A percentile compares a stretch with the other conserved stretches of the same genome.
Evolutionary conservation across 2,329 filamentous ascomycete species (phyloP).

Genomic region (Trichophyton equinum): DNA sequence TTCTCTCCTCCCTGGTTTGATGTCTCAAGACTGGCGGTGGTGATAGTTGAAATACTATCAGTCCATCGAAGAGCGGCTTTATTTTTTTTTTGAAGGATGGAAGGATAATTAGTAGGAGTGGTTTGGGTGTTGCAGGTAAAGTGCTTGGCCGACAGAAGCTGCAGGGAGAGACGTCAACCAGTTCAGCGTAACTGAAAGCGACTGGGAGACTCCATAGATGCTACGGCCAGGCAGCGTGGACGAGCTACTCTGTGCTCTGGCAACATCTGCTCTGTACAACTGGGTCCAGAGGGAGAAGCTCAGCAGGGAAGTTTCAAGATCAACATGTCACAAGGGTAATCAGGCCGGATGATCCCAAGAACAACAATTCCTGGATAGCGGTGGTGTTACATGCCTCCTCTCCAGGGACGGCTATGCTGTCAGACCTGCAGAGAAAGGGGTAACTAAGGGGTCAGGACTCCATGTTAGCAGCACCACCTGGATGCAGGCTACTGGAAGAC

Average conservation of each 20-base stretch:
- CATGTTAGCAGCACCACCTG: not conserved
- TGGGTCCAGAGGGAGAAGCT: too few relatives aligned
- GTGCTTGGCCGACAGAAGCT: not conserved
- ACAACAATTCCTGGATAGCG: not conserved
- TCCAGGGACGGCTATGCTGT: not conserved
- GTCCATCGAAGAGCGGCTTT: not conserved
- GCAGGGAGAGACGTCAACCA: not conserved
- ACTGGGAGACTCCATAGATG: too few relatives aligned
- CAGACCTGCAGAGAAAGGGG: not conserved
- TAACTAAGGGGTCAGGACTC: not conserved
- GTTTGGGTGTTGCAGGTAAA: not conserved
- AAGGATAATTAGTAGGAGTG: not conserved
- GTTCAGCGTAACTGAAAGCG: not conserved
- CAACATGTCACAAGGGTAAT: not conserved
- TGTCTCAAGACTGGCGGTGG: too few relatives aligned
- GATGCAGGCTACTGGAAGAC: not conserved
- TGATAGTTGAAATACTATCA: too few relatives aligned
- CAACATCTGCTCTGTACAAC: too few relatives aligned
- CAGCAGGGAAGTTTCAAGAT: too few relatives aligned
- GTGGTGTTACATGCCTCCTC: not conserved
- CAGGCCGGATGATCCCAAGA: not conserved
- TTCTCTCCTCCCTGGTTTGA: too few relatives aligned
- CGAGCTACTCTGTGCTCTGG: too few relatives aligned
- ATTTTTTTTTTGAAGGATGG: not conserved
- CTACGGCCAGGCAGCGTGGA: too few relatives aligned